Evolutionary conservation across 306 rosid genomes (phyloP), one percentile per base, ranked within the genome.

Genomic region (Quercus glauca): DNA sequence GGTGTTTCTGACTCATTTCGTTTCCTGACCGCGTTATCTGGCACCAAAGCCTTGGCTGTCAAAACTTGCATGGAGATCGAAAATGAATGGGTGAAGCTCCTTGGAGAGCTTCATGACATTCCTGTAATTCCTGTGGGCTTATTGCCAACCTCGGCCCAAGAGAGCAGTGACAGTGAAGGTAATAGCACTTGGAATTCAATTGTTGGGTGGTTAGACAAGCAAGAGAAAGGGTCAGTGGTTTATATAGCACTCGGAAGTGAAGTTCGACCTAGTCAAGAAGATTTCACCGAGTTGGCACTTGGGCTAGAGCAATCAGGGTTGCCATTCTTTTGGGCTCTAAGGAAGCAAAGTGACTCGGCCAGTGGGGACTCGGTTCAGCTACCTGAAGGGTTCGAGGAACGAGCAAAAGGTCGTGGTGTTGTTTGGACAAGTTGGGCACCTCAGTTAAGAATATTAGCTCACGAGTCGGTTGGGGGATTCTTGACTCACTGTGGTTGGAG

Each of bases 401-500:
- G 64, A 15, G 26, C 56, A n/a, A 74, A 29, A 61, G 67, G 58
- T 14, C 59, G 41, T 1, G 83, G 85, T 5, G 1, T 74, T 13
- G 64, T 85, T 55, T 74, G 83, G 68, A 81, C 10, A 1, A 55
- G 11, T 0, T 81, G 85, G 88, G 83, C 60, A 7, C 85, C 88
- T 1, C 88, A 85, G 61, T 5, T 78, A 45, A 81, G 59, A 15
- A 74, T 85, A 55, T 71, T 85, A 45, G 41, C 59, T 0, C 88
- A 85, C 20, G 31, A 74, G 6, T 74, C 81, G 2, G 56, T 85
- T 3, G 88, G 88, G 6, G 85, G 85, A 33, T 81, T 81, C 31
- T 31, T 85, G 67, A 74, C 73, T 17, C 85, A 81, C 29, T 74
- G 78, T 13, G 88, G 88, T 55, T 85, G 85, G 88, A 71, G 81